A percentile compares a stretch with the other conserved stretches of the same genome.
These are phyloP conservation scores for Phialemonium atrogriseum DNA, from an alignment of 2,329 filamentous ascomycete genomes.

Conservation along the genomic window DNA sequence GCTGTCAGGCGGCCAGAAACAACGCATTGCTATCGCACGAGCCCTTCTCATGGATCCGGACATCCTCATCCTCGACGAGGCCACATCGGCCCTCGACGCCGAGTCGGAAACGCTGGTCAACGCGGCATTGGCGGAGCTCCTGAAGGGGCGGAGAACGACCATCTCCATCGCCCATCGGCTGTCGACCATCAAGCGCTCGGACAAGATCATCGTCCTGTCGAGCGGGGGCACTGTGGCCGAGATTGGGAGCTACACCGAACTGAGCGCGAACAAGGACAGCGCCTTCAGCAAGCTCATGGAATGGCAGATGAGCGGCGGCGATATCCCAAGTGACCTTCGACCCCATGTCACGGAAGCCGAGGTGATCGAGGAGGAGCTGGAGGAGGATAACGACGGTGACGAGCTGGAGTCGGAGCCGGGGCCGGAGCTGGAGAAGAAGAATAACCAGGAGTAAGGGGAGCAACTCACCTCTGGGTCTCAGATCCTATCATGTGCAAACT, in stretches of 20 bases:
- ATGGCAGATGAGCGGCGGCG: conserved; percentile 91
- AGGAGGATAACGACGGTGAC: conserved; percentile 28
- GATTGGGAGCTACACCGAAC: conserved; percentile 71
- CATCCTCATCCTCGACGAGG: conserved; percentile 93
- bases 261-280: conserved; percentile 65
- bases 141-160: conserved; percentile 85
- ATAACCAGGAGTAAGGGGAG: conserved; percentile 7
- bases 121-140: conserved; percentile 70
- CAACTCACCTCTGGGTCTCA: too few relatives aligned
- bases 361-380: conserved; percentile 41
- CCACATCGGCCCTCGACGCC: conserved; percentile 90
- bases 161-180: conserved; percentile 96
- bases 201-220: conserved; percentile 87
- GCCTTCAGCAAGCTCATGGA: conserved; percentile 97
- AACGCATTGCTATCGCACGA: conserved; percentile 92
- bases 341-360: conserved; percentile 42
- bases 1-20: conserved; percentile 92
- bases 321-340: conserved; percentile 37
- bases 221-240: conserved; percentile 85
- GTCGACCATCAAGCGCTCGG: conserved; percentile 92
- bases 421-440: conserved; percentile 3
- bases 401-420: conserved; percentile 14
- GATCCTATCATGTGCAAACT: too few relatives aligned
- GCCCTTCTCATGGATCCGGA: conserved; percentile 93
- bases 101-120: conserved; percentile 97